phyloP scores from a whole-genome alignment of 1,284 basidiomycete species.

The Ganoderma meredithae region DNA sequence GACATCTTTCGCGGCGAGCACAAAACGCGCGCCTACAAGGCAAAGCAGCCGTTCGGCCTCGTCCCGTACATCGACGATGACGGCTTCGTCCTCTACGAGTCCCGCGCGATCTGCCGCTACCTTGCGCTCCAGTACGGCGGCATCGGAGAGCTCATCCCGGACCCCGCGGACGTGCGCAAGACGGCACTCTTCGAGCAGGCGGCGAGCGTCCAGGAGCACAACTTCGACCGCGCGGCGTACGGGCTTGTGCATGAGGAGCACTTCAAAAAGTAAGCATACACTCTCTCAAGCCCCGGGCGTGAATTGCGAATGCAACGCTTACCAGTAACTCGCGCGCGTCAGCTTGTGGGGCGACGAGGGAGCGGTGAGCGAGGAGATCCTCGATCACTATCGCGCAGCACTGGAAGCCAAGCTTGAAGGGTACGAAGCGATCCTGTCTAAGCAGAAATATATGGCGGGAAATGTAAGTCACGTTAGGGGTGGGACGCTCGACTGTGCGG shows the following conservation, averaged over 20 bases:
- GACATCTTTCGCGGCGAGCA: constrained; percentile 55
- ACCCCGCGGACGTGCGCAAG: constrained; percentile 41
- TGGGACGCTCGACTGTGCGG: constrained; percentile 32
- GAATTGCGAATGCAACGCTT: background rate
- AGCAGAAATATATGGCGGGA: constrained; percentile 56
- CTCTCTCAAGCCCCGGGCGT: too few species aligned
- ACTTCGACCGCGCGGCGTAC: constrained; percentile 57
- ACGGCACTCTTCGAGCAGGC: constrained; percentile 64
- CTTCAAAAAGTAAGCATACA: constrained; percentile 51
- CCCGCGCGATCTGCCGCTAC: constrained; percentile 60
- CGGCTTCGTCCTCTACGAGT: constrained; percentile 55
- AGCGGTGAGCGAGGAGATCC: constrained; percentile 24
- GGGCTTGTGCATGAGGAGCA: constrained; percentile 53
- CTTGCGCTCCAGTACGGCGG: constrained; percentile 51
- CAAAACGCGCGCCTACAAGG: constrained; percentile 51
- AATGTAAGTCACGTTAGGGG: constrained; percentile 42
- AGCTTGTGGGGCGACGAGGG: constrained; percentile 8
- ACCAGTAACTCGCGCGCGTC: background rate
- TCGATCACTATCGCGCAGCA: constrained; percentile 22
- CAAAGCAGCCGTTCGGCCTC: constrained; percentile 69
- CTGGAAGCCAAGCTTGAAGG: constrained; percentile 49
- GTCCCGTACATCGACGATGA: constrained; percentile 67
- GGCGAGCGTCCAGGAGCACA: constrained; percentile 55
- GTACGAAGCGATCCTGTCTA: constrained; percentile 54
- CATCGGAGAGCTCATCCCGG: constrained; percentile 46